Base-by-base conservation (phyloP, 192 early-diverging fungal genomes). In the Radiomyces spectabilis region DNA sequence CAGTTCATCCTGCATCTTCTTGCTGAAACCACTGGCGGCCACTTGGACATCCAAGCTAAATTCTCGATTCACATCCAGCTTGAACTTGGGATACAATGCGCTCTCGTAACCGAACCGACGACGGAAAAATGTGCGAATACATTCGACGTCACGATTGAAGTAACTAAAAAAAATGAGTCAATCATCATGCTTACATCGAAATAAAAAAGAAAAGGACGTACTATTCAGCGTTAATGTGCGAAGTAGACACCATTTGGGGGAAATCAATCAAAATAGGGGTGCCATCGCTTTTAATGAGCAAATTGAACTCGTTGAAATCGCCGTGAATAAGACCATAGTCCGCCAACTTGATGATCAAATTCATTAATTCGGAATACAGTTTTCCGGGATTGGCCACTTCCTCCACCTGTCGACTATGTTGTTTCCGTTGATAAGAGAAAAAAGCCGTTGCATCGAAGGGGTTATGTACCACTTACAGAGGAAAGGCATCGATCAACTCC, bases 221-320 rank as follows among this genome's bases (percentile, higher is more conserved):
- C 72, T 74, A 88, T 75, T 98, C 93, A 16, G 95, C 97, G 62
- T 99, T 98, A 9, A 76, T 53, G 55, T 99, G 97, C 15, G 87
- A 88, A 1, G 88, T 99, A 13, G 95, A 98, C 16, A 99, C 93
- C 97, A 99, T 99, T 70, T 99, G 97, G 2, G 97, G 97, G 57
- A 99, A 99, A 78, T 99, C 97, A 51, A 99, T 99, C 38, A 99
- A 72, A 6, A 97, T 71, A 13, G 97, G 95, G 1, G 80, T 68
- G 16, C 89, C 91, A 57, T 81, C 71, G 31, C 85, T 86, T 37
- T 78, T 79, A 46, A 99, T 76, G 62, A 99, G 75, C 37, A 99
- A 83, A 71, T 99, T 99, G 74, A 99, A 99, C 58, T 99, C 97
- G 79, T 99, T 99, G 60, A 99, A 99, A 69, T 99, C 97, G 50